Conservation (phyloP, 352 stramenopile species). For the Phytophthora brassicae region DNA sequence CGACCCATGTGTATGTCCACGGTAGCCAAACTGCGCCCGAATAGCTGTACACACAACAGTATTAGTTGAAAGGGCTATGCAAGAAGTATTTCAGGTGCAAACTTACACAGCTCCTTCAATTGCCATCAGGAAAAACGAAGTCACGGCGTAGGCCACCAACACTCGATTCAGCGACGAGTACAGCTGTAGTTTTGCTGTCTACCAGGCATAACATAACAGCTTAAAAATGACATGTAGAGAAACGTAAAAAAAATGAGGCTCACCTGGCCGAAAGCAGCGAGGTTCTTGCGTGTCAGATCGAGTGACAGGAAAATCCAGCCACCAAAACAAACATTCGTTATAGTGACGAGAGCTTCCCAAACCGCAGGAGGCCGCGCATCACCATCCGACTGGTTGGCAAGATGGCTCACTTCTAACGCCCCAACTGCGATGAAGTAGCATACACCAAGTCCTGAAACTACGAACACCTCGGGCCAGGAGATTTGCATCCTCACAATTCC, state of each 20-base stretch:
- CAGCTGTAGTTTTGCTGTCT: constrained; percentile 80
- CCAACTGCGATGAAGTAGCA: constrained; percentile 85
- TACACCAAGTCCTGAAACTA: constrained; percentile 71
- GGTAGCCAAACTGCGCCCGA: constrained; percentile 55
- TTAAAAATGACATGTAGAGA: background rate
- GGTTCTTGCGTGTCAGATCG: constrained; percentile 73
- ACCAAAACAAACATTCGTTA: constrained; percentile 81
- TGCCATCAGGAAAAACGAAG: constrained; percentile 77
- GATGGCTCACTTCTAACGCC: constrained; percentile 75
- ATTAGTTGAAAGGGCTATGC: no score
- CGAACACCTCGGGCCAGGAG: constrained; percentile 70
- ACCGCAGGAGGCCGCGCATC: constrained; percentile 59
- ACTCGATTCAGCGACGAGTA: constrained; percentile 65
- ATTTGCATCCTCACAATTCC: constrained; percentile 75
- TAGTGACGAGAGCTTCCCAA: constrained; percentile 78
- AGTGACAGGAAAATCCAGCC: constrained; percentile 87
- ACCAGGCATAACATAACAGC: background rate
- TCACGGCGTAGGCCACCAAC: constrained; percentile 58
- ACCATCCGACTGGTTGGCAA: constrained; percentile 77
- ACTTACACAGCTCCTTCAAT: constrained; percentile 81
- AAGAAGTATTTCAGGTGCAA: background rate
- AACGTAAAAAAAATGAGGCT: background rate
- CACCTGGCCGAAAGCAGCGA: constrained; percentile 80
- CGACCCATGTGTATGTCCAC: constrained; percentile 77
- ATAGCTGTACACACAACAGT: no score